A percentile compares a stretch with the other conserved stretches of the same genome.
These are phyloP conservation scores for Kuraishia hungarica DNA, from an alignment of 805 yeast genomes.

Conservation along the genomic window DNA sequence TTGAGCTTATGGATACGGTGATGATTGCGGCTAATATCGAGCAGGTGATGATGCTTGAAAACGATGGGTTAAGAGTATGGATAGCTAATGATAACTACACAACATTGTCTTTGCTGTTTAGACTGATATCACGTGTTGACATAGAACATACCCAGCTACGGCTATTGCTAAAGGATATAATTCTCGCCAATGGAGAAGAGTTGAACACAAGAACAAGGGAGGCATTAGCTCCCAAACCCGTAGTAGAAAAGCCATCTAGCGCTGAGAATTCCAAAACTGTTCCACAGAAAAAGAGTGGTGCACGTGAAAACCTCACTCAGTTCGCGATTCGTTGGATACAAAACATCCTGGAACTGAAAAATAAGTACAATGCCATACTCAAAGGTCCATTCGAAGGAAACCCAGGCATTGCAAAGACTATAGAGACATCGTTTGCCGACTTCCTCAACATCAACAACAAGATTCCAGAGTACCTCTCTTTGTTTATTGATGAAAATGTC, in stretches of 20 bases:
- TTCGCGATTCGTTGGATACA: conserved; percentile 67
- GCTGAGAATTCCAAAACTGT: conserved; percentile 5
- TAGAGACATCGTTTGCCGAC: conserved; percentile 53
- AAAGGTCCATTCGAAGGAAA: conserved; percentile 41
- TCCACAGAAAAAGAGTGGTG: conserved; percentile 12
- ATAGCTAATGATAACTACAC: conserved; percentile 33
- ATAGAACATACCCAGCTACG: conserved; percentile 40
- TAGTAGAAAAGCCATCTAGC: conserved; percentile 1
- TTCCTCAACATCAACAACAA: conserved; percentile 45
- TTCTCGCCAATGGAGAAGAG: conserved; percentile 38
- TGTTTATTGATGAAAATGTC: conserved; percentile 50
- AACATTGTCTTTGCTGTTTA: conserved; percentile 39
- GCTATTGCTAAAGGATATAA: conserved; percentile 33
- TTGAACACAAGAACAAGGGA: conserved; percentile 21
- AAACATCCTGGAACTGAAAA: conserved; percentile 41
- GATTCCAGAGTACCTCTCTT: conserved; percentile 45
- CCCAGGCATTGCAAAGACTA: conserved; percentile 38
- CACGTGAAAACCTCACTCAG: conserved; percentile 30
- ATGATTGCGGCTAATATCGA: conserved; percentile 51
- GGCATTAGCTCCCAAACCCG: conserved; percentile 9
- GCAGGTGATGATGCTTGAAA: conserved; percentile 38
- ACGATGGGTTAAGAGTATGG: conserved; percentile 55
- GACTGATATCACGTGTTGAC: conserved; percentile 45
- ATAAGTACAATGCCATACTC: conserved; percentile 40
- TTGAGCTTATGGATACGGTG: conserved; percentile 48